Evolutionary conservation across 1,139 yeast species (phyloP), one percentile per base, ranked within the genome.

Genomic region (Hemisphaericaspora xylofermentans): DNA sequence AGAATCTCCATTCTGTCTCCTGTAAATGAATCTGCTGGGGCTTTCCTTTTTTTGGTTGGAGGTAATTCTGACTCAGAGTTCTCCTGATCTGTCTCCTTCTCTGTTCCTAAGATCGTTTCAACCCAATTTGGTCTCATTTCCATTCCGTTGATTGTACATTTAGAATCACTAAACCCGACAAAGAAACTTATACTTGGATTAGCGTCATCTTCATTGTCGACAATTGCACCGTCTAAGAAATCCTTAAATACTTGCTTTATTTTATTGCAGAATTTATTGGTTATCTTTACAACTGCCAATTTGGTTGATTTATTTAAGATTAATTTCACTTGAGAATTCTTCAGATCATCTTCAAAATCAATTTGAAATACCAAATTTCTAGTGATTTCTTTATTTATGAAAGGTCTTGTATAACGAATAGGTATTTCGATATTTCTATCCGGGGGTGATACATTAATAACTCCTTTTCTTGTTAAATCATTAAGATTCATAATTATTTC

Each of bases 341-440:
- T 46, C 12, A 44, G 49, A 25, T 49, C 43, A 27, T 51, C 35
- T 16, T 45, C 36, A 25, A 64, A 51, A 37, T 74, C 72, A 12
- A 84, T 59, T 56, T 87, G 89, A 33, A 86, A 57, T 1, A 82
- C 61, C 42, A 87, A 61, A 18, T 67, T 74, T 36, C 91, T 60
- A 9, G 49, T 50, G 0, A 71, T 66, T 38, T 66, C 67, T 2
- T 64, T 64, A 12, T 44, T 26, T 6, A 82, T 61, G 53, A 60
- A 78, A 0, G 93, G 93, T 36, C 94, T 66, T 36, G 73, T 66
- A 57, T 86, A 86, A 35, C 62, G 56, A 16, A 68, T 26, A 3
- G 63, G 60, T 6, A 43, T 40, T 43, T 61, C 67, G 3, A 29
- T 35, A n/a, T 34, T 25, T 15, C 45, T 48, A 32, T 53, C 51